phyloP scores from a whole-genome alignment of 1,284 basidiomycete species.

The Cryptococcus jaspeensis region DNA sequence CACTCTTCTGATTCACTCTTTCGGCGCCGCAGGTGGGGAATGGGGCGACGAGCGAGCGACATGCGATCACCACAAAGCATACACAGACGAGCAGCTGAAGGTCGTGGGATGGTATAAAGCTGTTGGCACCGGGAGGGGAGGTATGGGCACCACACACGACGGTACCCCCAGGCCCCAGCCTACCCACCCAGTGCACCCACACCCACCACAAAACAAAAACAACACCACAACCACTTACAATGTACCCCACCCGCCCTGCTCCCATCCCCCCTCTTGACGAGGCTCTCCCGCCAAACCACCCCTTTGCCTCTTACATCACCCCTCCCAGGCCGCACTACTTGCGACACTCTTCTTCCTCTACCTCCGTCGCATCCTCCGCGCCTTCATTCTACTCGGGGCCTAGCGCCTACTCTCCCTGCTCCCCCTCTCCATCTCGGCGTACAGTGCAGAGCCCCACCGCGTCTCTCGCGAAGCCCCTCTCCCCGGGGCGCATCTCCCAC shows the following conservation, averaged over 20 bases:
- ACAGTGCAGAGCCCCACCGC: constrained; percentile 2
- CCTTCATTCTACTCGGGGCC: background rate
- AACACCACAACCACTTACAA: constrained; percentile 1
- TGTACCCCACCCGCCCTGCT: constrained; percentile 22
- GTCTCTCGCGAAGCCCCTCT: constrained; percentile 7
- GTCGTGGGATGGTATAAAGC: background rate
- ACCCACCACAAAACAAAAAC: background rate
- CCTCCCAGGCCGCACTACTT: no score
- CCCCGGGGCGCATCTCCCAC: background rate
- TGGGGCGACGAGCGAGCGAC: no score
- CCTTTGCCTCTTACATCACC: constrained; percentile 17
- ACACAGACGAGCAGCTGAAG: constrained; percentile 2
- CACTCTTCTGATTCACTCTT: no score
- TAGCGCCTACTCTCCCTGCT: background rate
- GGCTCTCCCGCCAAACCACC: constrained; percentile 18
- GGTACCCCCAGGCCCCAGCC: background rate
- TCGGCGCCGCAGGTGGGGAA: no score
- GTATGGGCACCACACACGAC: background rate
- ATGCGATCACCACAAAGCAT: no score
- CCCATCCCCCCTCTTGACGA: constrained; percentile 11
- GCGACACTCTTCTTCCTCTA: background rate
- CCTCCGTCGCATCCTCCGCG: background rate
- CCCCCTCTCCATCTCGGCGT: background rate
- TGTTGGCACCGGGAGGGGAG: background rate
- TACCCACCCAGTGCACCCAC: background rate